Base-by-base conservation (phyloP, 768 basidiomycete species). In the Suillus sp. region DNA sequence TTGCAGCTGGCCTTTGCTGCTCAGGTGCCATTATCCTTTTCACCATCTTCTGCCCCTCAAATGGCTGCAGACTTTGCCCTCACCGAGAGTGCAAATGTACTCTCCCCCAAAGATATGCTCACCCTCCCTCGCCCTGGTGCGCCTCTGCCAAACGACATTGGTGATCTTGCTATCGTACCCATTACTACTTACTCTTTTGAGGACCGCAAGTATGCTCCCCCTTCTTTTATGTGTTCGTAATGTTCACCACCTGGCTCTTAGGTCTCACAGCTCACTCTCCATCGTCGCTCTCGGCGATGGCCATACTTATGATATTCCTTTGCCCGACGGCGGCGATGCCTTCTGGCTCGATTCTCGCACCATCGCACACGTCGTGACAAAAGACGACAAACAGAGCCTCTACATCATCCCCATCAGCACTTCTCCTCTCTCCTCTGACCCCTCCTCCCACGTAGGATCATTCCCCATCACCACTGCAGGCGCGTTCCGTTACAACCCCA, bases 311-410 rank as follows among this genome's bases (percentile, higher is more conserved):
- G 78, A 87, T 64, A 79, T 91, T 61, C 79, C 86, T 18, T 81
- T 93, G 42, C 77, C 83, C 27, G 84, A 86, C 55, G 90, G 86
- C 10, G 92, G 91, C 25, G 87, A 91, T 51, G 82, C 83, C 2
- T 93, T 95, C 77, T 95, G 93, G 93, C 80, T 95, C 14, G 83
- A 87, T 58, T 76, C 81, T 2, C 81, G 84, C 50, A 91, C 89
- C n/a, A 73, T 95, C 63, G 91, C 82, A 1, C 87, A 91, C 61
- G 84, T 87, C 59, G 83, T 90, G 27, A 82, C 83, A 69, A 78
- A 80, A 30, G 75, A 73, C 53, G 81, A 82, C 68, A 78, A 74
- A 54, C 80, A 86, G 22, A 80, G 86, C 47, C 74, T 95, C 42
- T 89, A 87, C 70, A 81, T 85, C 9, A 74, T 90, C 58, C 79